A percentile compares a stretch with the other conserved stretches of the same genome.
These are phyloP conservation scores for Diaporthe aspalathi DNA, from an alignment of 2,329 filamentous ascomycete species.

Conservation along the genomic window DNA sequence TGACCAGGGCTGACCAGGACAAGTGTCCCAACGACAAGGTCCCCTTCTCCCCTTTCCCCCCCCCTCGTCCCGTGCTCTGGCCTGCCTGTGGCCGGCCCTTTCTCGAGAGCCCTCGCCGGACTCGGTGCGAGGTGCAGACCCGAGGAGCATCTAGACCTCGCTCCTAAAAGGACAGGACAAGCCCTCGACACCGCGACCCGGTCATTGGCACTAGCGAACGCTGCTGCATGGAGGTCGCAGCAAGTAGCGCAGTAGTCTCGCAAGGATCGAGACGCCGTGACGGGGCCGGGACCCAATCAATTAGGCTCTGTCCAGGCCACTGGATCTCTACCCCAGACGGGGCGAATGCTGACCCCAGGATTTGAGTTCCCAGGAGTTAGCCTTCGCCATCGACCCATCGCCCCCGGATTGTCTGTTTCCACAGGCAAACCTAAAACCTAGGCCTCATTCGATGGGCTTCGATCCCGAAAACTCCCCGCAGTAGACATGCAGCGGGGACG, in stretches of 20 bases:
- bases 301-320: slow-evolving; percentile 16
- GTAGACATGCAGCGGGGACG: neutral
- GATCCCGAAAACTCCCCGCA: slow-evolving; percentile 25
- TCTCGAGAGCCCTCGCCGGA: neutral
- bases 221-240: slow-evolving; percentile 4
- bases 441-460: slow-evolving; percentile 14
- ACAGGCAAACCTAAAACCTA: slow-evolving; percentile 11
- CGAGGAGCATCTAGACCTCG: neutral
- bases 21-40: slow-evolving; percentile 9
- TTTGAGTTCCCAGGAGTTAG: slow-evolving; percentile 27
- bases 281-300: slow-evolving; percentile 13
- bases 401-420: slow-evolving; percentile 25
- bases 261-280: slow-evolving; percentile 15
- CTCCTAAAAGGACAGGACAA: slow-evolving; percentile 4
- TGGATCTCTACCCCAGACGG: slow-evolving; percentile 30
- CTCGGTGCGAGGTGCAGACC: neutral
- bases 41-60: neutral
- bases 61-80: slow-evolving; percentile 15
- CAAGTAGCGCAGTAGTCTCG: slow-evolving; percentile 1
- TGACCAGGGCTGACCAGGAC: neutral
- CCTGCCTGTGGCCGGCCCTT: neutral
- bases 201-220: slow-evolving; percentile 29
- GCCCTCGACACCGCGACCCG: slow-evolving; percentile 3
- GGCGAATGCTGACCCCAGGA: slow-evolving; percentile 29
- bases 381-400: slow-evolving; percentile 27